phyloP scores from a whole-genome alignment of 257 asterid species.

The Solanum pimpinellifolium region DNA sequence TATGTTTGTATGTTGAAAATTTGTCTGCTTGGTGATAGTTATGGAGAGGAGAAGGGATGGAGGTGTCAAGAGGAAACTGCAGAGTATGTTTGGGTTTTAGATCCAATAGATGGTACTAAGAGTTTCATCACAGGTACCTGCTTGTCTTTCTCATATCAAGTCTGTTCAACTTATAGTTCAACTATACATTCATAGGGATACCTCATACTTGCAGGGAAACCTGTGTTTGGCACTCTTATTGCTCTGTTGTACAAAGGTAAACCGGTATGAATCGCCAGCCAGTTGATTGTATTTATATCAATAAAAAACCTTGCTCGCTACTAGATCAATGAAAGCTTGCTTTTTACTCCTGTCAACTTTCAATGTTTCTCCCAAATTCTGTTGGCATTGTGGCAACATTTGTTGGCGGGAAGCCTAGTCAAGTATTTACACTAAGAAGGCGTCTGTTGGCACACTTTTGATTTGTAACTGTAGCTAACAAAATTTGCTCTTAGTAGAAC shows the following conservation, averaged over 20 bases:
- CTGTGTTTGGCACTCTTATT: slow-evolving; percentile 89
- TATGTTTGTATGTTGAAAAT: background rate
- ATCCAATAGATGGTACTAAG: slow-evolving; percentile 97
- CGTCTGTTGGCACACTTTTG: background rate
- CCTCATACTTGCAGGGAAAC: slow-evolving; percentile 48
- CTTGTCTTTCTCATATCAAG: background rate
- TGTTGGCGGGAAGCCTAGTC: background rate
- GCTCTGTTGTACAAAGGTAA: slow-evolving; percentile 70
- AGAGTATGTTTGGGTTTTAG: slow-evolving; percentile 90
- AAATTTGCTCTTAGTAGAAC: background rate
- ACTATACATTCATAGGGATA: background rate
- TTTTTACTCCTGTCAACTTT: background rate
- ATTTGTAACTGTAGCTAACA: background rate
- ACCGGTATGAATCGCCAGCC: slow-evolving; percentile 59
- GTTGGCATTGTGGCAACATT: background rate
- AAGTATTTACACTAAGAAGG: background rate
- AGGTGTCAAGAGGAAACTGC: slow-evolving; percentile 55
- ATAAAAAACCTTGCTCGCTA: background rate
- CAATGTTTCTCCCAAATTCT: background rate
- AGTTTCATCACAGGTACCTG: slow-evolving; percentile 80
- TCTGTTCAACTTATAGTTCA: background rate
- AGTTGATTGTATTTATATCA: background rate
- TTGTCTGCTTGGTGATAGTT: slow-evolving; percentile 34
- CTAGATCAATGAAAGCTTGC: background rate
- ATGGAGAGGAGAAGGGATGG: slow-evolving; percentile 96